phyloP scores from a whole-genome alignment of 2,329 filamentous ascomycete genomes.

The Xylariaceae sp. region DNA sequence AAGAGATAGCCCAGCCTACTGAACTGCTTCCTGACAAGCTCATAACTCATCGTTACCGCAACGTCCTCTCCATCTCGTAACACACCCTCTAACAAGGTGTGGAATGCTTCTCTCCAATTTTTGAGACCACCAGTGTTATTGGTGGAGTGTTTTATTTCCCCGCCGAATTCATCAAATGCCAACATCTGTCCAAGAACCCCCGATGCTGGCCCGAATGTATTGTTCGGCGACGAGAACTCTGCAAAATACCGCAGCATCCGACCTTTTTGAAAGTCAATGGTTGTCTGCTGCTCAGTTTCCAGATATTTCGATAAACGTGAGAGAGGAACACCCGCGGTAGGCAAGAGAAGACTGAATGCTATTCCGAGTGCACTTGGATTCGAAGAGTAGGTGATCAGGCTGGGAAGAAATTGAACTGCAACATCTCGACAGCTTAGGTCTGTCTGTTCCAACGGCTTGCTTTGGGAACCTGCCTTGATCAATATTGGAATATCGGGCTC shows the following conservation, averaged over 20 bases:
- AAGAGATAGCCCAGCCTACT: constrained; percentile 44
- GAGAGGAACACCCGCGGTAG: constrained; percentile 35
- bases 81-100: constrained; percentile 50
- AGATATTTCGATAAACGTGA: constrained; percentile 31
- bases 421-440: too few species aligned
- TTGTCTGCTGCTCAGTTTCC: constrained; percentile 28
- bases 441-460: too few species aligned
- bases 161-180: constrained; percentile 4
- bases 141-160: constrained; percentile 1
- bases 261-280: constrained; percentile 44
- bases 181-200: constrained; percentile 27
- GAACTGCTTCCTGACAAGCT: constrained; percentile 49
- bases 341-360: constrained; percentile 40
- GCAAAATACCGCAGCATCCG: constrained; percentile 41
- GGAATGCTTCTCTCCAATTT: constrained; percentile 55
- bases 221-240: constrained; percentile 38
- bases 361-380: constrained; percentile 24
- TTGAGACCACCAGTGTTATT: constrained; percentile 22
- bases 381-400: constrained; percentile 34
- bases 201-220: constrained; percentile 44
- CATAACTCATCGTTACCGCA: constrained; percentile 54
- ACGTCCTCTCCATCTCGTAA: constrained; percentile 59
- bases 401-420: constrained; percentile 27
- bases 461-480: too few species aligned
- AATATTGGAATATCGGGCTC: not conserved